phyloP scores from a whole-genome alignment of 495 filamentous ascomycete species.

The Talaromyces trachyspermus region DNA sequence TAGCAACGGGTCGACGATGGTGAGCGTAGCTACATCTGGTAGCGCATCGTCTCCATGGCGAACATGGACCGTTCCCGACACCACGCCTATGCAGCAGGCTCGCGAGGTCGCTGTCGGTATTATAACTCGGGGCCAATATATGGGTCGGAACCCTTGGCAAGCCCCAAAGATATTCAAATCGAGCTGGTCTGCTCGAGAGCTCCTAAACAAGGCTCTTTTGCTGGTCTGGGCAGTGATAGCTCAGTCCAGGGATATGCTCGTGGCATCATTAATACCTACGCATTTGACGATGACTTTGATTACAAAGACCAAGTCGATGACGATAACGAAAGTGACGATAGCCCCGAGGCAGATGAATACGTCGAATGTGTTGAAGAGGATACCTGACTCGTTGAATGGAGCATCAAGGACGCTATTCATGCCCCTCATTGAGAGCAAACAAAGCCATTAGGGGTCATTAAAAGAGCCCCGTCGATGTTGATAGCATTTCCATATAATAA shows the following conservation, averaged over 20 bases:
- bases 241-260: neutral
- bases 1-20: conserved; percentile 13
- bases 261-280: conserved; percentile 1
- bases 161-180: conserved; percentile 28
- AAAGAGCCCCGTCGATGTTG: no score
- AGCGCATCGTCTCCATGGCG: conserved; percentile 27
- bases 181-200: conserved; percentile 28
- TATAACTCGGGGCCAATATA: conserved; percentile 31
- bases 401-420: neutral
- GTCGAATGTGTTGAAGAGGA: neutral
- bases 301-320: conserved; percentile 1
- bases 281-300: conserved; percentile 2
- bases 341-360: neutral
- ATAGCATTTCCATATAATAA: no score
- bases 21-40: conserved; percentile 25
- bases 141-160: conserved; percentile 16
- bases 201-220: neutral
- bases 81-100: conserved; percentile 29
- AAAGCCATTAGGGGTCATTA: no score
- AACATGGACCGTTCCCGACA: conserved; percentile 33
- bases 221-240: neutral
- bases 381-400: neutral
- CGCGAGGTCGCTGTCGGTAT: conserved; percentile 36
- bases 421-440: neutral
- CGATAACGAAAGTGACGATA: neutral